phyloP scores from a whole-genome alignment of 2,329 filamentous ascomycete species.

The Fusarium hostae region DNA sequence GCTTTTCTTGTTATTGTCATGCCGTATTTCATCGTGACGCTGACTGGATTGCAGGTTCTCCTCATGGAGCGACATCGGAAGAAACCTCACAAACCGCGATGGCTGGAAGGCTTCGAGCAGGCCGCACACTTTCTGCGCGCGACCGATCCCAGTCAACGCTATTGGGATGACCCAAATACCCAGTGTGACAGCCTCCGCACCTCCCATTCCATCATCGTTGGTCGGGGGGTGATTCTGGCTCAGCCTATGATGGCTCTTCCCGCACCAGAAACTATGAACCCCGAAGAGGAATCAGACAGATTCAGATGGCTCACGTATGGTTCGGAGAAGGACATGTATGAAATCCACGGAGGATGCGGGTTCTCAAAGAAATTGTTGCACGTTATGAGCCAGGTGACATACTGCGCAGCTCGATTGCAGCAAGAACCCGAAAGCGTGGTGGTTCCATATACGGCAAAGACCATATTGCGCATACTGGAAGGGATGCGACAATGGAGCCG shows the following conservation, averaged over 20 bases:
- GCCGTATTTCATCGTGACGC: neutral
- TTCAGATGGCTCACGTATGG: conserved; percentile 54
- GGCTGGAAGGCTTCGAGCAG: conserved; percentile 51
- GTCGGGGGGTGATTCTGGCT: conserved; percentile 52
- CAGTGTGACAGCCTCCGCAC: conserved; percentile 49
- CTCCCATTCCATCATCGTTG: conserved; percentile 55
- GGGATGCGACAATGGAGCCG: conserved; percentile 51
- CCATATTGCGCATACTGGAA: conserved; percentile 41
- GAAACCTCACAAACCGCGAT: conserved; percentile 48
- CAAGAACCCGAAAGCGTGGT: conserved; percentile 47
- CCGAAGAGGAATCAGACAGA: conserved; percentile 43
- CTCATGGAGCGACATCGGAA: conserved; percentile 50
- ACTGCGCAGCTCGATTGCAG: conserved; percentile 47
- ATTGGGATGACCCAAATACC: conserved; percentile 49
- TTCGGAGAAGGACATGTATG: conserved; percentile 46
- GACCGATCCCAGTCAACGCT: conserved; percentile 50
- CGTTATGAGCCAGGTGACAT: conserved; percentile 51
- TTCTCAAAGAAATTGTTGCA: conserved; percentile 54
- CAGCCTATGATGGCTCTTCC: conserved; percentile 52
- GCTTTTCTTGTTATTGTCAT: neutral
- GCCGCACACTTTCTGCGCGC: conserved; percentile 48
- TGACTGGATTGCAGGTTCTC: conserved; percentile 45
- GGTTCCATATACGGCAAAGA: conserved; percentile 45
- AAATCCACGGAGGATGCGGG: conserved; percentile 55
- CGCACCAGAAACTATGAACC: conserved; percentile 42